Evolutionary conservation across 164 flowering plant genomes (phyloP), one percentile per base, ranked within the genome.

Genomic region (Protea cynaroides): DNA sequence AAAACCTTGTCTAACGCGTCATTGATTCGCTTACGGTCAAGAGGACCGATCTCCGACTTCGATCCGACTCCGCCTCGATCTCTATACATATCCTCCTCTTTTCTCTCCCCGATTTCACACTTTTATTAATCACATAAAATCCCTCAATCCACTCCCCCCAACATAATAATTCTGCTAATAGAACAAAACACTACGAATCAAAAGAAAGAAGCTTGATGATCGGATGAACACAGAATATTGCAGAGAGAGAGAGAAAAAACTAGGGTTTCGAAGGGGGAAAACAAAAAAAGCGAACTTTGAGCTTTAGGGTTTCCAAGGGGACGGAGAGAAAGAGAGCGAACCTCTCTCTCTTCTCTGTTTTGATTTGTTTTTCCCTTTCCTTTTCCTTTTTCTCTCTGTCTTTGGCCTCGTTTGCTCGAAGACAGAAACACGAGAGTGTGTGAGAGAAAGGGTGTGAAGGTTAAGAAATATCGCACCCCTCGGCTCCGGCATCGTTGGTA

Each of bases 1-100:
- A 89, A 71, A 37, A 79, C 91, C 76, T 84, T 87, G 64, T 86
- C 91, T 25, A 85, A 74, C 21, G 80, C 88, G 43, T 87, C 93
- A 65, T 82, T 84, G 71, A 89, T 83, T 47, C 88, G 77, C 76
- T 83, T 85, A 72, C 96, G 87, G 81, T 89, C 92, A 10, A 76
- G 74, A 36, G 69, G 56, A 5, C 69, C 81, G 25, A 74, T 76
- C 73, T 79, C 85, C 51, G 77, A 25, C 78, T 73, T 80, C 68
- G 83, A 73, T 18, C 25, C 69, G 10, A 73, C 34, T 29, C 34
- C 34, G 34, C 34, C 34, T 29, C 34, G 34, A 29, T 29, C 79
- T 58, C 75, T 76, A 59, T 84, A 76, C 90, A 86, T 83, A 34
- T 58, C 58, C 54, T 43, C 59, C 56, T 37, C 59, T 61, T 62